Percentiles rank a stretch among this genome's conserved stretches.
Conservation (phyloP, 2,329 filamentous ascomycete species). For the Elsinoe arachidis region DNA sequence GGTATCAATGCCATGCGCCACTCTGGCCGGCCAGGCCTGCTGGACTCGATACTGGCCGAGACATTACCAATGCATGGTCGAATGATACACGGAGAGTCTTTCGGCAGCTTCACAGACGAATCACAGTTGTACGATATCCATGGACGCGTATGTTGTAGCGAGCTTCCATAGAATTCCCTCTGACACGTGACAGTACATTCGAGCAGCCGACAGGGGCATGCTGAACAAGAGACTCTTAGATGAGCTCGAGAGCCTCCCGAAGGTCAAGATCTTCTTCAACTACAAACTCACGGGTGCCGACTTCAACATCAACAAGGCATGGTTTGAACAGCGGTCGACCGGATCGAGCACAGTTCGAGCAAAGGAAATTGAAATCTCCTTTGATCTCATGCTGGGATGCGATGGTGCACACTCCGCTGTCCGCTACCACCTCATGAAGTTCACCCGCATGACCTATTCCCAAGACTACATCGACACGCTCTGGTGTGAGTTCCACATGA, state of each 20-base stretch:
- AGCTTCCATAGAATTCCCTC: not conserved
- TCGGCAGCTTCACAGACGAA: slow-evolving; percentile 62
- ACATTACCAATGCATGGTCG: slow-evolving; percentile 92
- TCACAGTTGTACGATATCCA: slow-evolving; percentile 87
- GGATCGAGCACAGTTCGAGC: slow-evolving; percentile 21
- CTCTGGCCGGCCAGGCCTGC: slow-evolving; percentile 56
- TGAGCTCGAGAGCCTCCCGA: slow-evolving; percentile 71
- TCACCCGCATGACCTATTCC: slow-evolving; percentile 75
- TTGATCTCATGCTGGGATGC: slow-evolving; percentile 88
- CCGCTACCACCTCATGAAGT: slow-evolving; percentile 95
- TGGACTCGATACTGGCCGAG: slow-evolving; percentile 63
- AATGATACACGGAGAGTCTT: slow-evolving; percentile 77
- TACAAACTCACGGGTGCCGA: slow-evolving; percentile 90
- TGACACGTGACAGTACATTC: slow-evolving; percentile 54
- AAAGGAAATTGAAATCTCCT: slow-evolving; percentile 68
- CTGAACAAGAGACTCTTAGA: slow-evolving; percentile 81
- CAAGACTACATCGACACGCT: slow-evolving; percentile 94
- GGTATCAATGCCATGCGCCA: slow-evolving; percentile 81
- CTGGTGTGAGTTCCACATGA: slow-evolving; percentile 92
- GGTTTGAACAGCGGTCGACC: slow-evolving; percentile 60
- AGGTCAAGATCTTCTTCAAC: slow-evolving; percentile 86
- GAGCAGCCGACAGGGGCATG: slow-evolving; percentile 73
- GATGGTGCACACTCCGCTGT: slow-evolving; percentile 92
- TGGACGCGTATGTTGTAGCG: slow-evolving; percentile 56
- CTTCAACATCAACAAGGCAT: slow-evolving; percentile 68